Conservation (phyloP, 1,139 yeast genomes). For the Zygoascus sp. region DNA sequence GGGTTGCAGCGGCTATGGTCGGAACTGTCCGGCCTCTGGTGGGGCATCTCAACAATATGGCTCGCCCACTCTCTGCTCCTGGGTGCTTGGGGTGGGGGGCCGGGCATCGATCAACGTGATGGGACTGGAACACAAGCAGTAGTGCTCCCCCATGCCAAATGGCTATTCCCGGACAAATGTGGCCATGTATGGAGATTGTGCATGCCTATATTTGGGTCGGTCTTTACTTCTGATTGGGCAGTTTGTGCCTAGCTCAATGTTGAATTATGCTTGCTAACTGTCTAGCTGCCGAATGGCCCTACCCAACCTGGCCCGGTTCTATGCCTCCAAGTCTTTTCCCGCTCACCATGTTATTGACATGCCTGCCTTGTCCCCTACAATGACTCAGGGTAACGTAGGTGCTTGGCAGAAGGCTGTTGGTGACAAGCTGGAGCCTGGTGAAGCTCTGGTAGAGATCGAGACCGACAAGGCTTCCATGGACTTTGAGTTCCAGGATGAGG, state of each 20-base stretch:
- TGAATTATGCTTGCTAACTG: neutral
- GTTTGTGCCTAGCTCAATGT: neutral
- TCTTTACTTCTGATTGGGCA: neutral
- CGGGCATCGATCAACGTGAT: neutral
- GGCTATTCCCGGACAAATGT: neutral
- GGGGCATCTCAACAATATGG: conserved; percentile 2
- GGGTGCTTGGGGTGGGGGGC: neutral
- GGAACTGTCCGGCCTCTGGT: neutral
- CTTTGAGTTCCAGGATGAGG: conserved; percentile 98
- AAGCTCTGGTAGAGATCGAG: conserved; percentile 92
- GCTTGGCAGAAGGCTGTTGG: conserved; percentile 88
- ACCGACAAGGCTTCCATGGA: conserved; percentile 99
- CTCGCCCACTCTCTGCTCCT: neutral
- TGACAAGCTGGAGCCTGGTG: conserved; percentile 84
- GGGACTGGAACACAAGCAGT: neutral
- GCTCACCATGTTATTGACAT: conserved; percentile 66
- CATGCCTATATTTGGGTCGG: neutral
- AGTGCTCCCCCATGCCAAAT: too few relatives aligned
- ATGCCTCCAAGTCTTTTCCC: conserved; percentile 43
- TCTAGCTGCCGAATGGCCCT: neutral
- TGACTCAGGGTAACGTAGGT: conserved; percentile 92
- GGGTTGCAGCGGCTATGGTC: neutral
- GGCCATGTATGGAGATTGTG: neutral
- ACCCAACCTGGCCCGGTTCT: conserved; percentile 35
- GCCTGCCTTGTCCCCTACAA: conserved; percentile 97